Conservation (phyloP, 139 green algal genomes). For the Desmodesmus armatus region DNA sequence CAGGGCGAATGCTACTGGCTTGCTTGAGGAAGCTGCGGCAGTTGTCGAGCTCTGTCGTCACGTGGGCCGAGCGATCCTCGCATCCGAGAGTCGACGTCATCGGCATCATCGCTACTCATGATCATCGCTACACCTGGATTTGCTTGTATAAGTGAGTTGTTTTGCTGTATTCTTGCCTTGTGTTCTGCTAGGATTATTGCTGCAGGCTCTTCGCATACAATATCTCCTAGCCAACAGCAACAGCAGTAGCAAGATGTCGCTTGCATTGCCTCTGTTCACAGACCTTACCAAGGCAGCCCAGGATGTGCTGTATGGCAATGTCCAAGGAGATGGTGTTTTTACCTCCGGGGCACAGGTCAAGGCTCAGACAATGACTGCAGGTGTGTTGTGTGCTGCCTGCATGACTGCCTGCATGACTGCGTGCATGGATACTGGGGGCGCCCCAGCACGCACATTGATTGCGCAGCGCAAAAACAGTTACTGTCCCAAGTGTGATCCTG, state of each 20-base stretch:
- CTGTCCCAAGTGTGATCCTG: background rate
- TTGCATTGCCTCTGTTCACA: conserved; percentile 19
- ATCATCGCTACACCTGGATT: background rate
- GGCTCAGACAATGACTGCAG: background rate
- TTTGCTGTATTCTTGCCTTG: too few relatives aligned
- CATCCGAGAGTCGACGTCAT: background rate
- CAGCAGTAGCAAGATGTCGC: conserved; percentile 18
- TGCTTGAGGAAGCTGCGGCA: background rate
- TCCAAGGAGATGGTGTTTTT: background rate
- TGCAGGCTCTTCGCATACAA: too few relatives aligned
- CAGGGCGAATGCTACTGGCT: too few relatives aligned
- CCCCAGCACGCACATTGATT: background rate
- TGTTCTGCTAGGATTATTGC: too few relatives aligned
- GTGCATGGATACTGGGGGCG: background rate
- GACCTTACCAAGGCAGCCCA: conserved; percentile 9
- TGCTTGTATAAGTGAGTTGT: background rate
- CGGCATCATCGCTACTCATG: background rate
- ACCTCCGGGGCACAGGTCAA: conserved; percentile 5
- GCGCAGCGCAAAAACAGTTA: background rate
- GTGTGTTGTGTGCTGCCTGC: background rate
- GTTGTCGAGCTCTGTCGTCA: background rate
- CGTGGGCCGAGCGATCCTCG: too few relatives aligned
- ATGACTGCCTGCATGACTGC: background rate
- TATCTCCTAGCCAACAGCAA: too few relatives aligned
- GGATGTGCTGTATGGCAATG: conserved; percentile 20